These are phyloP conservation scores for Boletus speciosus DNA, from an alignment of 768 basidiomycete genomes.

Conservation along the genomic window DNA sequence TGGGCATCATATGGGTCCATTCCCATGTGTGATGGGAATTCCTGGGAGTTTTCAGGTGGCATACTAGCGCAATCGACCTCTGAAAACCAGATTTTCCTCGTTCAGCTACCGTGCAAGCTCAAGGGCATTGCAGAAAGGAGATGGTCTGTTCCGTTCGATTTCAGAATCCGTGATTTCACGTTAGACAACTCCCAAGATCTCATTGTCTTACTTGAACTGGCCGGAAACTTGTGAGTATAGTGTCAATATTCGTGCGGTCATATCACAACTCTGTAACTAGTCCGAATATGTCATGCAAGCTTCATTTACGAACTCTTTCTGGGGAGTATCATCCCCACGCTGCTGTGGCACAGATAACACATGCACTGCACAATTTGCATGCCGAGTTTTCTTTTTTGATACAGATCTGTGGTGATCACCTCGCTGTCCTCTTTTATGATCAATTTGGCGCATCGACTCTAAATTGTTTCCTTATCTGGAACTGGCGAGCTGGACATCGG, in stretches of 20 bases:
- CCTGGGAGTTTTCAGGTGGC: constrained; percentile 37
- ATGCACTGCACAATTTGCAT: constrained; percentile 1
- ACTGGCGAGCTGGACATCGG: constrained; percentile 32
- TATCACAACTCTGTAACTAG: constrained; percentile 11
- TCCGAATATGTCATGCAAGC: constrained; percentile 14
- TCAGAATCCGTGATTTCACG: constrained; percentile 35
- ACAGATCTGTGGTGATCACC: constrained; percentile 30
- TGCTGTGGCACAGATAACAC: constrained; percentile 12
- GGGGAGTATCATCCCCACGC: constrained; percentile 28
- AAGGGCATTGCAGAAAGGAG: constrained; percentile 24
- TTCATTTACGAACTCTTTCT: constrained; percentile 32
- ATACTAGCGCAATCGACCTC: constrained; percentile 30
- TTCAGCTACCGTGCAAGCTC: constrained; percentile 30
- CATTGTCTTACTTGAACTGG: constrained; percentile 28
- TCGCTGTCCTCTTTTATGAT: constrained; percentile 30
- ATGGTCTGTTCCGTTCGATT: constrained; percentile 29
- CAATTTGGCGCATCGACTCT: background rate
- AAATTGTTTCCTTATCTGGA: constrained; percentile 30
- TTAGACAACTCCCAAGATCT: constrained; percentile 37
- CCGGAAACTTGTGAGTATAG: constrained; percentile 18
- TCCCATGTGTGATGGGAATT: constrained; percentile 14
- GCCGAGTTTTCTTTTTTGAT: constrained; percentile 22
- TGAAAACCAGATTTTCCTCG: constrained; percentile 18
- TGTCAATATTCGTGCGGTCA: background rate
- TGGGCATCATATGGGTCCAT: constrained; percentile 16